These are phyloP conservation scores for Yamadazyma blattariae DNA, from an alignment of 1,139 yeast species.

Conservation along the genomic window DNA sequence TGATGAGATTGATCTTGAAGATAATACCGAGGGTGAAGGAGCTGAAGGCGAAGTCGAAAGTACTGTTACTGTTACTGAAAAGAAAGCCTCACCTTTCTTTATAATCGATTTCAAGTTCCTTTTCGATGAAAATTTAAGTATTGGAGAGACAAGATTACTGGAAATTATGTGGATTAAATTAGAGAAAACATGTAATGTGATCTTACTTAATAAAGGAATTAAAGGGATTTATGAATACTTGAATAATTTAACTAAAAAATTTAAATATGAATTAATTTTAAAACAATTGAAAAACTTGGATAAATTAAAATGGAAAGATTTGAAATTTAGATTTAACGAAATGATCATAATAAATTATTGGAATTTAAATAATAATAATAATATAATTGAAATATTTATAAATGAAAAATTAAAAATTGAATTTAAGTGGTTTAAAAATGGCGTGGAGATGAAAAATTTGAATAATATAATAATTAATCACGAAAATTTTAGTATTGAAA, in stretches of 20 bases:
- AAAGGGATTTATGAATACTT: conserved; percentile 63
- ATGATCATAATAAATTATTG: conserved; percentile 66
- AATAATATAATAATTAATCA: conserved; percentile 13
- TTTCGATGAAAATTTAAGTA: conserved; percentile 44
- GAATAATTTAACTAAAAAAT: conserved; percentile 68
- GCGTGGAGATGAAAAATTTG: conserved; percentile 15
- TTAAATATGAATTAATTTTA: conserved; percentile 69
- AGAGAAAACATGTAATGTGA: conserved; percentile 57
- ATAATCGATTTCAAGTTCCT: conserved; percentile 73
- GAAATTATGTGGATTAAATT: conserved; percentile 37
- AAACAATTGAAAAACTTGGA: conserved; percentile 66
- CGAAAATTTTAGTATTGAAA: conserved; percentile 32
- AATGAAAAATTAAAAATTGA: conserved; percentile 49
- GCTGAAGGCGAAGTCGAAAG: no score
- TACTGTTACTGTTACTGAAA: no score
- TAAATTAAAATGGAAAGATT: conserved; percentile 58
- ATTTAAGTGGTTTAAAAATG: conserved; percentile 70
- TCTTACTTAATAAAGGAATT: conserved; percentile 49
- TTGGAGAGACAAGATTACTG: conserved; percentile 3
- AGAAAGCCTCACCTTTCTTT: conserved; percentile 48
- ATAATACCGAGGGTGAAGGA: conserved; percentile 6
- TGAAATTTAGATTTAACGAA: conserved; percentile 58
- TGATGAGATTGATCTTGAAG: conserved; percentile 42
- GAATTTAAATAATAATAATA: conserved; percentile 48
- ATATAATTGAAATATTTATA: conserved; percentile 64